phyloP scores from a whole-genome alignment of 768 basidiomycete species.

The Myochromella boudieri region DNA sequence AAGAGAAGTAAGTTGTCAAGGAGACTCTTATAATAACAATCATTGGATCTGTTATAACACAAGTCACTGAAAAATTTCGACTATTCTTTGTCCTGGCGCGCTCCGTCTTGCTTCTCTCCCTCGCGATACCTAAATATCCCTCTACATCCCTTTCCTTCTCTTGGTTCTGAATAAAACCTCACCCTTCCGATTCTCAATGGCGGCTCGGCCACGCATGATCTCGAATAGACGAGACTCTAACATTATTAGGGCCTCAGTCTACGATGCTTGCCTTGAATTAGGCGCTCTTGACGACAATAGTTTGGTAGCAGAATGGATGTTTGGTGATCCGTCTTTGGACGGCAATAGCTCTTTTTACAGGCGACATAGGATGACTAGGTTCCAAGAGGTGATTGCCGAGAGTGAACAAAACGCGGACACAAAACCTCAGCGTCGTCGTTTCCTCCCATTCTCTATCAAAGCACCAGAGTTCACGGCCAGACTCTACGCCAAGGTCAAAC shows the following conservation, averaged over 20 bases:
- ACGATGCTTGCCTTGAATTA: conserved; percentile 31
- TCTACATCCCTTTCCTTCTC: neutral
- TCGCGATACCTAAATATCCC: neutral
- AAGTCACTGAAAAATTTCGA: neutral
- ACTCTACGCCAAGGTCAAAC: neutral
- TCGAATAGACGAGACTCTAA: conserved; percentile 18
- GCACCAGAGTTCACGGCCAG: conserved; percentile 5
- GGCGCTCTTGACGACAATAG: conserved; percentile 32
- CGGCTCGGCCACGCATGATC: neutral
- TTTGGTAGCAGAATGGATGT: conserved; percentile 32
- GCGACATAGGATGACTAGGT: conserved; percentile 12
- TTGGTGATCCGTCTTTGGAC: conserved; percentile 21
- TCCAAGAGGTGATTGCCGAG: conserved; percentile 16
- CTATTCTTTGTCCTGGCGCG: neutral
- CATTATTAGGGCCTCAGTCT: conserved; percentile 29
- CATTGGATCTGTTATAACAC: too few species aligned
- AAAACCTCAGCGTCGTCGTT: conserved; percentile 1
- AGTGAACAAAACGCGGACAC: conserved; percentile 1
- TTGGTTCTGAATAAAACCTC: neutral
- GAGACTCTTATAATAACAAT: conserved; percentile 1
- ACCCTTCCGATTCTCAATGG: neutral
- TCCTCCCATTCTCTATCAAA: conserved; percentile 10
- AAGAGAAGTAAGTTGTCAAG: conserved; percentile 8
- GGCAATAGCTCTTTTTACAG: neutral
- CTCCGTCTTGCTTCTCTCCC: neutral